phyloP scores from a whole-genome alignment of 2,329 filamentous ascomycete genomes.

The Alternaria consortialis region DNA sequence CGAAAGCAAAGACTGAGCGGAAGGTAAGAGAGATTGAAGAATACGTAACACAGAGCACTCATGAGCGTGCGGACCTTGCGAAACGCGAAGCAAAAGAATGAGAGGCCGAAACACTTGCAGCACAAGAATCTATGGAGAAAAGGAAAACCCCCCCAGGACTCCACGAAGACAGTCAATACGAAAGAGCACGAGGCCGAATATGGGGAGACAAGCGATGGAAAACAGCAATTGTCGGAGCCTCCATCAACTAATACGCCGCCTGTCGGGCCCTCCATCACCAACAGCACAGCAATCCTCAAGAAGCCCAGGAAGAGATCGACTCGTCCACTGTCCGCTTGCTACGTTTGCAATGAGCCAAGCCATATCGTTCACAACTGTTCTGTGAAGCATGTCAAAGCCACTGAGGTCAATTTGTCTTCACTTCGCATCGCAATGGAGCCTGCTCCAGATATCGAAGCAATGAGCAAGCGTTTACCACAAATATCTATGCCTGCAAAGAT shows the following conservation, averaged over 20 bases:
- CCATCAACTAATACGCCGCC: neutral
- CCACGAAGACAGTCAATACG: neutral
- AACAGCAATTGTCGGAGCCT: neutral
- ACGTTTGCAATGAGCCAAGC: neutral
- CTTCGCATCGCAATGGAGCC: neutral
- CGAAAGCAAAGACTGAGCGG: neutral
- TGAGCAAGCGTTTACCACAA: neutral
- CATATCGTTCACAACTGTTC: neutral
- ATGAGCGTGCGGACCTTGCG: neutral
- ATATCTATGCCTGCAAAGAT: neutral
- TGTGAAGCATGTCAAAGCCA: neutral
- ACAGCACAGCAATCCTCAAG: neutral
- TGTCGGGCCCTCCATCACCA: neutral
- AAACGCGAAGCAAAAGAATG: neutral
- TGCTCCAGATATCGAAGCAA: neutral
- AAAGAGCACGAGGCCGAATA: neutral
- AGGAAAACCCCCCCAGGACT: too few species aligned
- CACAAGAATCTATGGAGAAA: too few species aligned
- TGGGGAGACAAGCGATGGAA: neutral
- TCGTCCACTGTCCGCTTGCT: neutral
- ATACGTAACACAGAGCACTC: neutral
- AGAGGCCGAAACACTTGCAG: neutral
- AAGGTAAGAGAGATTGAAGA: neutral
- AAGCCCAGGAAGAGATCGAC: neutral
- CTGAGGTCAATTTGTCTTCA: neutral